Conservation (phyloP, 495 filamentous ascomycete species). For the Daldinia childiae region DNA sequence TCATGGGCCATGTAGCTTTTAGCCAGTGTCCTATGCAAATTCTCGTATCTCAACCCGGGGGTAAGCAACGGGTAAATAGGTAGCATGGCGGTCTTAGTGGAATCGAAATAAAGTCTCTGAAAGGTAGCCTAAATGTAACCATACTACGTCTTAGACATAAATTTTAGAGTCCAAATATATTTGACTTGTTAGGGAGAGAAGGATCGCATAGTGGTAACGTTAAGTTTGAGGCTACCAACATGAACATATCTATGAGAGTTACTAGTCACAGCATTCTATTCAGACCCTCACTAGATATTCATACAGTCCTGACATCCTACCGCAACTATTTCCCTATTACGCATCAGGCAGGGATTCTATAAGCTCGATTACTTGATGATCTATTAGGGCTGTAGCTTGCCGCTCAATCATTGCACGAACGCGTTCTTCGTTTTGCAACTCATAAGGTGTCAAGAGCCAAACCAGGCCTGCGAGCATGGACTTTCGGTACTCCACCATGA, state of each 20-base stretch:
- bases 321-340: not conserved
- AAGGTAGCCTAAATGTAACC: too few species aligned
- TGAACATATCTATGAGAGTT: too few species aligned
- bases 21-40: not conserved
- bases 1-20: not conserved
- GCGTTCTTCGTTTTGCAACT: constrained; percentile 10
- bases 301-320: too few species aligned
- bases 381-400: constrained; percentile 1
- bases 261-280: not conserved
- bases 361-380: constrained; percentile 10
- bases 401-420: constrained; percentile 5
- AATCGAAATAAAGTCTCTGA: not conserved
- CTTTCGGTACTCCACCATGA: constrained; percentile 39
- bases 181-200: too few species aligned
- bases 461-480: constrained; percentile 14
- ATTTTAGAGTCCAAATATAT: too few species aligned
- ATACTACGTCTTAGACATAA: too few species aligned
- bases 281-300: not conserved
- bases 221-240: too few species aligned
- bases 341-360: constrained; percentile 9
- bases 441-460: constrained; percentile 13
- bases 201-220: too few species aligned
- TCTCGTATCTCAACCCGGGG: not conserved
- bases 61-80: not conserved
- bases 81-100: not conserved